Conservation (phyloP, 352 stramenopile genomes). For the Globisporangium ultimum region DNA sequence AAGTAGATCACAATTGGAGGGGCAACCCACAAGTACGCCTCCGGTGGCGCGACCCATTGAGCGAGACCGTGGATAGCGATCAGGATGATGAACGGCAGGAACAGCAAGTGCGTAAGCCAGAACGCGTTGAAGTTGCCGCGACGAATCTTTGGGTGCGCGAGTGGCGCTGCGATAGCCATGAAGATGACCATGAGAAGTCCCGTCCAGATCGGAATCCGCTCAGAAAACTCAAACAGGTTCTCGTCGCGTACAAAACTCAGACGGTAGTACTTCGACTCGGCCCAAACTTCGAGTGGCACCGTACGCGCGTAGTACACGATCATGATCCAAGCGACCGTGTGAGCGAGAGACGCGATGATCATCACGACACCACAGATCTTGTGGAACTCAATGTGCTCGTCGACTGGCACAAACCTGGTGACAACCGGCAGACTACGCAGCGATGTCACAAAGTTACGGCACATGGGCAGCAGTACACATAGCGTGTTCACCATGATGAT, state of each 20-base stretch:
- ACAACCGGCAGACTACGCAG: conserved; percentile 43
- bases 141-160: conserved; percentile 45
- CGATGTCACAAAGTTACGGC: conserved; percentile 58
- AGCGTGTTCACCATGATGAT: conserved; percentile 72
- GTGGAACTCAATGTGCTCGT: conserved; percentile 69
- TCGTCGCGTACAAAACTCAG: conserved; percentile 54
- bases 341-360: conserved; percentile 48
- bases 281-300: conserved; percentile 32
- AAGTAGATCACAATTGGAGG: conserved; percentile 57
- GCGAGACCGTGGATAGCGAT: conserved; percentile 62
- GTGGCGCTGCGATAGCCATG: conserved; percentile 36
- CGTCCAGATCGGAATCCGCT: conserved; percentile 60
- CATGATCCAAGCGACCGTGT: conserved; percentile 49
- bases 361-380: conserved; percentile 77
- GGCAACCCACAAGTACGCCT: conserved; percentile 54
- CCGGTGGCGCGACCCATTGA: conserved; percentile 49
- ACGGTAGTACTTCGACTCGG: conserved; percentile 37
- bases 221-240: conserved; percentile 33
- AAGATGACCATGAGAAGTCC: conserved; percentile 59
- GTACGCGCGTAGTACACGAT: conserved; percentile 53
- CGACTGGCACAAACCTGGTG: conserved; percentile 50
- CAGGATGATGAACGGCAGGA: conserved; percentile 65
- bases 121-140: conserved; percentile 67
- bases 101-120: conserved; percentile 63
- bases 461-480: conserved; percentile 76